Percentiles rank a stretch among this genome's conserved stretches.
phyloP scores from a whole-genome alignment of 78 protist genomes.

The Guillardia theta region DNA sequence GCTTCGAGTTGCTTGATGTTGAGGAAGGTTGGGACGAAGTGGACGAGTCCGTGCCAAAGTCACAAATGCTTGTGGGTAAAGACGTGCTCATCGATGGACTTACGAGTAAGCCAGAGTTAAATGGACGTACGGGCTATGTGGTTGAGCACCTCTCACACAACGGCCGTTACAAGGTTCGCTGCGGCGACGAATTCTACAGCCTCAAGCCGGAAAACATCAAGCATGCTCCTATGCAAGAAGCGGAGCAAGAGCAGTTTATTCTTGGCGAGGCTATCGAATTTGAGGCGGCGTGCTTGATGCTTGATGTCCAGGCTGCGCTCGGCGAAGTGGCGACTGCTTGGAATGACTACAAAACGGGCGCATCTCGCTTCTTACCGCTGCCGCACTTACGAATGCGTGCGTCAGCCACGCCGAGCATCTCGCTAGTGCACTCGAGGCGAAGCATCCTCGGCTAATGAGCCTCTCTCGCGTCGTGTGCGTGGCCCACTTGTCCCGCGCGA shows the following conservation, averaged over 20 bases:
- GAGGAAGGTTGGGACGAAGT: neutral
- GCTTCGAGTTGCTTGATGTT: neutral
- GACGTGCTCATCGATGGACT: neutral
- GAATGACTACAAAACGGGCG: neutral
- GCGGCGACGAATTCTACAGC: neutral
- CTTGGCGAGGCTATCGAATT: neutral
- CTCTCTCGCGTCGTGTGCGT: neutral
- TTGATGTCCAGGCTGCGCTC: neutral
- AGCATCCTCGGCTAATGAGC: neutral
- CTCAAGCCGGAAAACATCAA: neutral
- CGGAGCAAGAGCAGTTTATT: neutral
- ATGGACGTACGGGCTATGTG: neutral
- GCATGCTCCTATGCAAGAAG: neutral
- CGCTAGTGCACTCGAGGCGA: neutral
- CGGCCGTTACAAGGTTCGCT: neutral
- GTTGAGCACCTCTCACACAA: neutral
- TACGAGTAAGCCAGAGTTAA: neutral
- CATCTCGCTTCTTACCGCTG: neutral
- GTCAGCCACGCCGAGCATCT: conserved; percentile 1
- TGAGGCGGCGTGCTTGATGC: conserved; percentile 20
- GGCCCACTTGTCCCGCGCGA: neutral
- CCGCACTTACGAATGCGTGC: conserved; percentile 34
- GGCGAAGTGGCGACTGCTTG: neutral
- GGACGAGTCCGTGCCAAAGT: neutral
- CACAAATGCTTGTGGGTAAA: neutral